These are phyloP conservation scores for Steccherinum ochraceum DNA, from an alignment of 768 basidiomycete genomes.

Conservation along the genomic window DNA sequence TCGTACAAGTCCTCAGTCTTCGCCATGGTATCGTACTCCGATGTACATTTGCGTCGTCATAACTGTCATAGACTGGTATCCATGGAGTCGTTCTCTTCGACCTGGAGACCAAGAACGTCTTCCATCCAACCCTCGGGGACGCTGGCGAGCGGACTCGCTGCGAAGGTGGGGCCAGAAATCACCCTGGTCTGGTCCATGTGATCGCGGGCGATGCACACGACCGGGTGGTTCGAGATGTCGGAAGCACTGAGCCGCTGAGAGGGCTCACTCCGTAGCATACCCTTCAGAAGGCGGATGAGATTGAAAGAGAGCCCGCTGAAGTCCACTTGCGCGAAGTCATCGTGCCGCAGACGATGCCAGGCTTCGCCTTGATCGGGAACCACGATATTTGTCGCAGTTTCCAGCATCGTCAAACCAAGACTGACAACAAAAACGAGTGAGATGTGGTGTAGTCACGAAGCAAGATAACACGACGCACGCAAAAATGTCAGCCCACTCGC, in stretches of 20 bases:
- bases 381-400: slow-evolving; percentile 92
- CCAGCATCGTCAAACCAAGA: slow-evolving; percentile 93
- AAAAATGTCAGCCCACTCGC: slow-evolving; percentile 94
- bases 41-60: not conserved
- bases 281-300: slow-evolving; percentile 59
- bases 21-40: not conserved
- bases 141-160: slow-evolving; percentile 57
- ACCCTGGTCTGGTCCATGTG: slow-evolving; percentile 52
- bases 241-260: slow-evolving; percentile 48
- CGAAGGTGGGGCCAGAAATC: slow-evolving; percentile 38
- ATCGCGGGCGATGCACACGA: slow-evolving; percentile 56
- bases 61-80: slow-evolving; percentile 17
- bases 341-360: slow-evolving; percentile 89
- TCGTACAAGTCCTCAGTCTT: not conserved
- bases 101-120: slow-evolving; percentile 39
- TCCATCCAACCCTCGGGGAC: slow-evolving; percentile 59
- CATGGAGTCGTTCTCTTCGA: slow-evolving; percentile 18
- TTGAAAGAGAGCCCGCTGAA: slow-evolving; percentile 52
- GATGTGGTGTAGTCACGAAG: not conserved
- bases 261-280: slow-evolving; percentile 77
- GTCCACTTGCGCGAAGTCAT: slow-evolving; percentile 87
- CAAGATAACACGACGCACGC: slow-evolving; percentile 41
- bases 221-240: slow-evolving; percentile 52
- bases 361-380: slow-evolving; percentile 94
- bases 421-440: slow-evolving; percentile 34